phyloP scores from a whole-genome alignment of 768 basidiomycete species.

The Pleurotus eryngii region DNA sequence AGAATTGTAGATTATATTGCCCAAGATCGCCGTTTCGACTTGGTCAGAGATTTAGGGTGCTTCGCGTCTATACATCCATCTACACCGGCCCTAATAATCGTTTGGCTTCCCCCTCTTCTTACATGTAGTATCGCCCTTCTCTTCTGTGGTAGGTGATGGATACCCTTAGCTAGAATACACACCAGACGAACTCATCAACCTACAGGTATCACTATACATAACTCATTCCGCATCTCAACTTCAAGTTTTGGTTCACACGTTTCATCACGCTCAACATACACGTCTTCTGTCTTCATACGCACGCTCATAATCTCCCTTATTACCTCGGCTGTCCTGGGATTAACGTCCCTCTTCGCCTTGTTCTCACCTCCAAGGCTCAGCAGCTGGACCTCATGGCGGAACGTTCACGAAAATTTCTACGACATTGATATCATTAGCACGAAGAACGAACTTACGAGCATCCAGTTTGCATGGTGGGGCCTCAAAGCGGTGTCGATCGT shows the following conservation, averaged over 20 bases:
- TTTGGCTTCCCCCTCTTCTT: conserved; percentile 44
- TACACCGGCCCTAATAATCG: conserved; percentile 35
- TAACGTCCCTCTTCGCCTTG: conserved; percentile 29
- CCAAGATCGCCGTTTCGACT: conserved; percentile 62
- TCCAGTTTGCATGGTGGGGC: conserved; percentile 37
- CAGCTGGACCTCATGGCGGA: conserved; percentile 43
- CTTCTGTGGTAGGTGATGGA: conserved; percentile 36
- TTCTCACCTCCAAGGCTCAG: conserved; percentile 23
- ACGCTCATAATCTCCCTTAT: conserved; percentile 44
- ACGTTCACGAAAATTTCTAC: conserved; percentile 40
- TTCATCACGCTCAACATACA: conserved; percentile 39
- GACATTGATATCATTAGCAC: conserved; percentile 30
- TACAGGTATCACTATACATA: conserved; percentile 32
- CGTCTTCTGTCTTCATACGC: conserved; percentile 50
- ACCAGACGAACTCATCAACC: not conserved
- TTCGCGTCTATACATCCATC: conserved; percentile 43
- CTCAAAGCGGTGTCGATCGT: conserved; percentile 34
- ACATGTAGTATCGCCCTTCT: conserved; percentile 38
- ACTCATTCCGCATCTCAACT: conserved; percentile 21
- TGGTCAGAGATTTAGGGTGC: conserved; percentile 57
- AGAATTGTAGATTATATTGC: conserved; percentile 44
- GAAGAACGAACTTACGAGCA: conserved; percentile 20
- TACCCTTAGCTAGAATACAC: not conserved
- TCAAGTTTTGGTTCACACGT: conserved; percentile 28
- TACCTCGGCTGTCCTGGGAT: conserved; percentile 29